phyloP scores from a whole-genome alignment of 2,329 filamentous ascomycete species.

The Xylariaceae sp. region DNA sequence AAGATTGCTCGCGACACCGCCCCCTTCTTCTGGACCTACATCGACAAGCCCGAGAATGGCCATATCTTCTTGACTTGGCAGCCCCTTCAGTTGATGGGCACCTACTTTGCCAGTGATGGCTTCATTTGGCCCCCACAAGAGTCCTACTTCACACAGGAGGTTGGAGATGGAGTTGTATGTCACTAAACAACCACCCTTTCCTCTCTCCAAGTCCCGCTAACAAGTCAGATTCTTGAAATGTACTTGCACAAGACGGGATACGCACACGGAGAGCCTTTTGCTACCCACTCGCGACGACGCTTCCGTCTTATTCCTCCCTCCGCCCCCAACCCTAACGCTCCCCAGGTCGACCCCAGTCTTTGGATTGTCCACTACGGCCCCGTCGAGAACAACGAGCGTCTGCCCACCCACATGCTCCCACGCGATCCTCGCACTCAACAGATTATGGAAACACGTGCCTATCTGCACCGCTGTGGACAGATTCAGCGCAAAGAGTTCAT shows the following conservation, averaged over 20 bases:
- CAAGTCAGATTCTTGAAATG: conserved; percentile 79
- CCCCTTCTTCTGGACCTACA: conserved; percentile 89
- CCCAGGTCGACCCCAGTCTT: conserved; percentile 72
- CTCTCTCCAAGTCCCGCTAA: conserved; percentile 16
- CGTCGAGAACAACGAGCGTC: conserved; percentile 67
- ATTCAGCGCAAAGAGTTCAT: conserved; percentile 91
- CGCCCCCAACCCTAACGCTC: conserved; percentile 63
- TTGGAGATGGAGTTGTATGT: conserved; percentile 57
- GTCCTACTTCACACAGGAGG: conserved; percentile 69
- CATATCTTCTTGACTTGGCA: conserved; percentile 87
- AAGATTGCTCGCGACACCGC: conserved; percentile 80
- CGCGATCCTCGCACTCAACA: conserved; percentile 58
- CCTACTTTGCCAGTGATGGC: conserved; percentile 83
- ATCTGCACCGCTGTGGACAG: conserved; percentile 70
- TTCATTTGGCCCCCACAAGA: conserved; percentile 87
- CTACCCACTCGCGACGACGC: conserved; percentile 75
- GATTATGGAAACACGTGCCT: conserved; percentile 58
- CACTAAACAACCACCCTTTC: not conserved
- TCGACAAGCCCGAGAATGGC: conserved; percentile 77
- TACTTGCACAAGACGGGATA: conserved; percentile 80
- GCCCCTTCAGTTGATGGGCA: conserved; percentile 65
- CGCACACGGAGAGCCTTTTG: conserved; percentile 67
- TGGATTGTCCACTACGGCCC: conserved; percentile 91
- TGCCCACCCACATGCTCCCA: conserved; percentile 65
- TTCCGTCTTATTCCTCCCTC: conserved; percentile 78